A percentile compares a stretch with the other conserved stretches of the same genome.
phyloP scores from a whole-genome alignment of 164 flowering plant species.

The Malania oleifera region DNA sequence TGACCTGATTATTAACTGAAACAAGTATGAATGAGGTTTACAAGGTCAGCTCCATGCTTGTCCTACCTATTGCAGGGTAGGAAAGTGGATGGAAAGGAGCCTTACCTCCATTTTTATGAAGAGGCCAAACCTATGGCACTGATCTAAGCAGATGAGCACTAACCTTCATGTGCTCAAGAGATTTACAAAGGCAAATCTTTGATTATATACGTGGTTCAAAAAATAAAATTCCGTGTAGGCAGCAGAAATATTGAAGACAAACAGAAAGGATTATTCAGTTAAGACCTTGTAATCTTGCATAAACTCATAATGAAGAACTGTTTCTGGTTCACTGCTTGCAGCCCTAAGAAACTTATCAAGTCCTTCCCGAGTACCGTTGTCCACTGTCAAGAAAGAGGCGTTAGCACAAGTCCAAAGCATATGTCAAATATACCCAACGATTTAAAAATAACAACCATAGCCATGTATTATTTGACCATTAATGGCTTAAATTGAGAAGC shows the following conservation, averaged over 20 bases:
- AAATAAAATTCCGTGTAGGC: too few species aligned
- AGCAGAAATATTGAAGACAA: background rate
- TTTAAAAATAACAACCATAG: background rate
- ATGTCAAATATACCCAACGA: background rate
- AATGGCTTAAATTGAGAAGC: too few species aligned
- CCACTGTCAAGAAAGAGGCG: constrained; percentile 48
- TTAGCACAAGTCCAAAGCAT: constrained; percentile 7
- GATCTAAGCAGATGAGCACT: too few species aligned
- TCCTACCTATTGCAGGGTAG: too few species aligned
- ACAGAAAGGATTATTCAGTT: background rate
- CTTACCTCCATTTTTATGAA: too few species aligned
- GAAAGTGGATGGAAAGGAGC: too few species aligned
- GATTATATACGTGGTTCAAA: background rate
- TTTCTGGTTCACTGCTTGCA: constrained; percentile 93
- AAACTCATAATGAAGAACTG: constrained; percentile 96
- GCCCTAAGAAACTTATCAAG: constrained; percentile 93
- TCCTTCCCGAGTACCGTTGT: constrained; percentile 94
- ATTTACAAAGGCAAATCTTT: background rate
- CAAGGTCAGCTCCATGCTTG: too few species aligned
- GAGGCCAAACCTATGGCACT: too few species aligned
- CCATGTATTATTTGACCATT: background rate
- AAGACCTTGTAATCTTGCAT: constrained; percentile 99
- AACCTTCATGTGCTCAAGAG: too few species aligned
- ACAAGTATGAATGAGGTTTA: too few species aligned
- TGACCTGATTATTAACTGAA: too few species aligned